These are phyloP conservation scores for Phialemonium atrogriseum DNA, from an alignment of 2,329 filamentous ascomycete genomes.

Conservation along the genomic window DNA sequence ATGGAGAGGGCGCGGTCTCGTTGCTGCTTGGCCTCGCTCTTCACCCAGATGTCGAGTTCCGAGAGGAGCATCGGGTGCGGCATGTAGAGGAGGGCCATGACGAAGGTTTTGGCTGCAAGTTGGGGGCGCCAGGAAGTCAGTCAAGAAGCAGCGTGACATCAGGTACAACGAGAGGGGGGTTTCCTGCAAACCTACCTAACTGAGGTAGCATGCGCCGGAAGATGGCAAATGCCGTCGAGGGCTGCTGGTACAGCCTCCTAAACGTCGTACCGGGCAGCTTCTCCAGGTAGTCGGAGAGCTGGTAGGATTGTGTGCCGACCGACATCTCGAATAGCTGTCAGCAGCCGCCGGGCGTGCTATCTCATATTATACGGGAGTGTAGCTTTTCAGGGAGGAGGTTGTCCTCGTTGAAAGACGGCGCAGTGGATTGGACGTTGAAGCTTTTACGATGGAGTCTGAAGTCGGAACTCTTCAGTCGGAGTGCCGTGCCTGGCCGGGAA, in stretches of 20 bases:
- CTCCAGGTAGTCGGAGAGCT: conserved; percentile 85
- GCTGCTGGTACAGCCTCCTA: conserved; percentile 87
- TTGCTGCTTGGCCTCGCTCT: conserved; percentile 55
- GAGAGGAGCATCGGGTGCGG: conserved; percentile 68
- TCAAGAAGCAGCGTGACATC: conserved; percentile 3
- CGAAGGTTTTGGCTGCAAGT: conserved; percentile 74
- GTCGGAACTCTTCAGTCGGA: no score
- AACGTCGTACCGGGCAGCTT: conserved; percentile 84
- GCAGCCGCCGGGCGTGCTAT: conserved; percentile 1
- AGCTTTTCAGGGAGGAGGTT: no score
- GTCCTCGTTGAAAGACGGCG: no score
- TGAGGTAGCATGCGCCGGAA: conserved; percentile 96
- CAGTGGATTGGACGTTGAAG: no score
- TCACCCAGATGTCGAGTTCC: conserved; percentile 82
- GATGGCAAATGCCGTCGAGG: conserved; percentile 88
- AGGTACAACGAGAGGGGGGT: not conserved
- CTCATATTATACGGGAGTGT: no score
- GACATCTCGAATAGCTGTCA: conserved; percentile 24
- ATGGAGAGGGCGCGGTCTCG: conserved; percentile 78
- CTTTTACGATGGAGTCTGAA: no score
- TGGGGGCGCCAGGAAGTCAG: no score
- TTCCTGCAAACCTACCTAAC: conserved; percentile 47
- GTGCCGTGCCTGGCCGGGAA: no score
- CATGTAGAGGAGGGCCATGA: conserved; percentile 93
- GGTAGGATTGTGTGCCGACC: conserved; percentile 40